Conservation (phyloP, 2,329 filamentous ascomycete species). For the Sordariomycetes sp. region DNA sequence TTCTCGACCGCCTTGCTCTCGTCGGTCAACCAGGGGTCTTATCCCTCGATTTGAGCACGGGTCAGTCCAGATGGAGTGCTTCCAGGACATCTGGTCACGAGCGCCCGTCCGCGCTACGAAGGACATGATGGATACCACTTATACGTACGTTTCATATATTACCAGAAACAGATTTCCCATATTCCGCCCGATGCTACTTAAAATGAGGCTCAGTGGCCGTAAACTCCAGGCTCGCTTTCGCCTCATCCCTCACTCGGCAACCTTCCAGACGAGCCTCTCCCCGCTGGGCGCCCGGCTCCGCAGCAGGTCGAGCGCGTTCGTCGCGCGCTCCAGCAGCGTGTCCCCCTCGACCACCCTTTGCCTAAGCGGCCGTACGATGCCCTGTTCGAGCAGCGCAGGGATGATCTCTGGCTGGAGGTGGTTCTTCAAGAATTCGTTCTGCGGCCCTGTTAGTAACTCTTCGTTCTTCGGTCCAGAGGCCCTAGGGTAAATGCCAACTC, state of each 20-base stretch:
- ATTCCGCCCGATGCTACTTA: background rate
- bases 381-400: slow-evolving; percentile 29
- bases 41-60: no score
- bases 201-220: background rate
- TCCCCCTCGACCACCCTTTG: slow-evolving; percentile 28
- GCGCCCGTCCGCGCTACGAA: no score
- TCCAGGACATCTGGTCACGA: no score
- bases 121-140: no score
- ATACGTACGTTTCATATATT: no score
- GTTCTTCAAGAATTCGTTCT: slow-evolving; percentile 46
- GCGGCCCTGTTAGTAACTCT: background rate
- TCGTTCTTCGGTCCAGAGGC: background rate
- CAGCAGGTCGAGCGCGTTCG: slow-evolving; percentile 23
- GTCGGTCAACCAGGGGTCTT: no score
- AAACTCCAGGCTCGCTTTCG: background rate
- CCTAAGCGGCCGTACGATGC: slow-evolving; percentile 27
- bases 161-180: no score
- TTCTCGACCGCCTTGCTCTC: no score
- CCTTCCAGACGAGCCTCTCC: slow-evolving; percentile 27
- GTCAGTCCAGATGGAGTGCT: no score
- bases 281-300: slow-evolving; percentile 26
- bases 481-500: slow-evolving; percentile 11
- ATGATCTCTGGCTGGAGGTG: slow-evolving; percentile 45
- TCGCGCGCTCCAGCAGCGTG: slow-evolving; percentile 24
- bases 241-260: slow-evolving; percentile 7